Conservation (phyloP, 2,329 filamentous ascomycete genomes). For the Magnaporthiopsis poae region DNA sequence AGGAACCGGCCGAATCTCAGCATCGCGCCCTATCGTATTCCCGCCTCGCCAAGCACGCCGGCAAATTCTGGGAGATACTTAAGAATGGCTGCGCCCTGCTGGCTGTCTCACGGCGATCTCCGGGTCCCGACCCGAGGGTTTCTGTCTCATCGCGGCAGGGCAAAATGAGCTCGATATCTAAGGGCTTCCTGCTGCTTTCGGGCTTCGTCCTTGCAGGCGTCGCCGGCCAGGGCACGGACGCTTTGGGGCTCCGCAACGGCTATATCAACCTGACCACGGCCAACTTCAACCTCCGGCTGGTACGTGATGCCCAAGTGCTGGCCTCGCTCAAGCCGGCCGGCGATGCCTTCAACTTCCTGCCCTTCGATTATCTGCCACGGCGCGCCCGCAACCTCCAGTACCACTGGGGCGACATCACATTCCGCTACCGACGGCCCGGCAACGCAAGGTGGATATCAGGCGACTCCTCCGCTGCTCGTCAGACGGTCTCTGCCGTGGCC, state of each 20-base stretch:
- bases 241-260: constrained; percentile 19
- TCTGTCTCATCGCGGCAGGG: not conserved
- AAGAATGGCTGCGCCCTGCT: no score
- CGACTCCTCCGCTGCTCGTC: constrained; percentile 6
- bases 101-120: no score
- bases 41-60: no score
- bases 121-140: no score
- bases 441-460: not conserved
- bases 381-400: constrained; percentile 44
- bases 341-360: constrained; percentile 43
- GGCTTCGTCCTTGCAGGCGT: not conserved
- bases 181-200: not conserved
- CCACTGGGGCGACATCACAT: constrained; percentile 48
- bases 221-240: constrained; percentile 1
- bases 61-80: no score
- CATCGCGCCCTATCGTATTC: no score
- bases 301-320: constrained; percentile 36
- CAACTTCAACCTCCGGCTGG: constrained; percentile 34
- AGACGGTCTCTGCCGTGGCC: not conserved
- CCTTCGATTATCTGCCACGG: constrained; percentile 37
- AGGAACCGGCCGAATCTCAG: no score
- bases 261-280: constrained; percentile 29
- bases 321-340: constrained; percentile 34
- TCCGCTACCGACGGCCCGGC: constrained; percentile 35
- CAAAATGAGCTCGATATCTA: not conserved